Base-by-base conservation (phyloP, 179 eudicot species). In the Carnegiea gigantea region DNA sequence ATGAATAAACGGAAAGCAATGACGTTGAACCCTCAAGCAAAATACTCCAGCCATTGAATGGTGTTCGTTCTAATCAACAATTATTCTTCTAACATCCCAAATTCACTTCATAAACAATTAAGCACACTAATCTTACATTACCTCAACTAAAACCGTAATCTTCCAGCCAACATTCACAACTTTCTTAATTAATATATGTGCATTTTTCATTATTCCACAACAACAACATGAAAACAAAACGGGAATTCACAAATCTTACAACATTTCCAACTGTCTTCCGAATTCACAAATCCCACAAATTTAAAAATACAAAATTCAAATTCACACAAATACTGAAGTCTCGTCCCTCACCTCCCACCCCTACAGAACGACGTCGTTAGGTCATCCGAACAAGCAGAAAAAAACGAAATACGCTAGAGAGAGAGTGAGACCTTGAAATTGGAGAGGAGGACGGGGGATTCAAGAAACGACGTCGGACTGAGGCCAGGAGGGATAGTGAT, bases 391-490 rank as follows among this genome's bases (percentile, higher is more conserved):
- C 24, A 9, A 2, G 9, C 2, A n/a, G 51, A 44, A 80, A 51
- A 51, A 51, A 5, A 40, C 9, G 44, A 40, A 51, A 51, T 1
- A 13, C 57, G 0, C 18, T 13, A 51, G 72, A 80, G 40, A 75
- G 81, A 59, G 54, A 82, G 75, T 23, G 49, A 8, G n/a, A 78
- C 99, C 97, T 95, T 94, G 70, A 94, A 86, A 83, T 95, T 91
- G 83, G 98, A 90, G 73, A 94, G 94, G 40, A 95, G 88, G 57
- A 94, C 93, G 18, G 99, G 97, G 20, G 99, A 95, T 10, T 95
- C 98, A 73, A 95, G 95, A 79, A 94, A 94, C 38, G 98, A 90
- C 2, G 94, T 85, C 36, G 99, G 98, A 75, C 98, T 95, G 86
- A 94, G 95, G 6, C 94, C 95, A 12, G 98, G 96, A 18, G 98